Percentiles rank a stretch among this genome's conserved stretches.
These are phyloP conservation scores for Diaporthe sp. DNA, from an alignment of 2,329 filamentous ascomycete species.

Conservation along the genomic window DNA sequence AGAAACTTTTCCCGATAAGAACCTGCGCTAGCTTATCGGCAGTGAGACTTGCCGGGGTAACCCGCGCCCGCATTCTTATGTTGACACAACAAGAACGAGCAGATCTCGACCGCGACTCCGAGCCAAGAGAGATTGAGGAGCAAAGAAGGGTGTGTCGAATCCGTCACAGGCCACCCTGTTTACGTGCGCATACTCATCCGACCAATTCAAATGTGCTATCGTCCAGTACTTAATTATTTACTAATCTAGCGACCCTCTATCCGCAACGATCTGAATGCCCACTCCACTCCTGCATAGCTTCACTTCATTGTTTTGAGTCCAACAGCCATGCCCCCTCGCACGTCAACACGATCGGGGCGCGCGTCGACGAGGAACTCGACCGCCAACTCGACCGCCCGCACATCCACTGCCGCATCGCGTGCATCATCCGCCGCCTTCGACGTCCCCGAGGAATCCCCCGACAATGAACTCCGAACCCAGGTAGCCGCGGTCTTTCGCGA, in stretches of 20 bases:
- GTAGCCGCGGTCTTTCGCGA: slow-evolving; percentile 81
- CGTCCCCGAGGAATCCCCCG: slow-evolving; percentile 78
- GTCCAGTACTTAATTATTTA: slow-evolving; percentile 10
- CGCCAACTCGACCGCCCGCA: slow-evolving; percentile 56
- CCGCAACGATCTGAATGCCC: slow-evolving; percentile 23
- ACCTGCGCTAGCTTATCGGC: slow-evolving; percentile 30
- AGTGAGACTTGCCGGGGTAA: slow-evolving; percentile 36
- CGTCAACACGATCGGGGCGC: slow-evolving; percentile 60
- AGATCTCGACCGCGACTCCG: slow-evolving; percentile 21
- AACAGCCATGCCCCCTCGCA: slow-evolving; percentile 62
- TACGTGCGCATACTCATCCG: not conserved
- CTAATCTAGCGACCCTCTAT: slow-evolving; percentile 10
- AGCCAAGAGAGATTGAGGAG: not conserved
- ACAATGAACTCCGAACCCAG: slow-evolving; percentile 78
- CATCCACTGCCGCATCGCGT: slow-evolving; percentile 59
- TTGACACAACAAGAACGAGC: slow-evolving; percentile 38
- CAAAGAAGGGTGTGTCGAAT: slow-evolving; percentile 6
- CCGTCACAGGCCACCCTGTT: not conserved
- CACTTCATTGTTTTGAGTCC: slow-evolving; percentile 40
- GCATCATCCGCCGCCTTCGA: slow-evolving; percentile 59
- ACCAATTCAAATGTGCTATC: not conserved
- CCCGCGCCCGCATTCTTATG: slow-evolving; percentile 33
- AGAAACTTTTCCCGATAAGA: slow-evolving; percentile 39
- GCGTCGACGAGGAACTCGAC: slow-evolving; percentile 56
- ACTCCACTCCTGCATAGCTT: slow-evolving; percentile 33